Evolutionary conservation across 177 flowering plant species (phyloP).

Genomic region (Vitis hybrid): DNA sequence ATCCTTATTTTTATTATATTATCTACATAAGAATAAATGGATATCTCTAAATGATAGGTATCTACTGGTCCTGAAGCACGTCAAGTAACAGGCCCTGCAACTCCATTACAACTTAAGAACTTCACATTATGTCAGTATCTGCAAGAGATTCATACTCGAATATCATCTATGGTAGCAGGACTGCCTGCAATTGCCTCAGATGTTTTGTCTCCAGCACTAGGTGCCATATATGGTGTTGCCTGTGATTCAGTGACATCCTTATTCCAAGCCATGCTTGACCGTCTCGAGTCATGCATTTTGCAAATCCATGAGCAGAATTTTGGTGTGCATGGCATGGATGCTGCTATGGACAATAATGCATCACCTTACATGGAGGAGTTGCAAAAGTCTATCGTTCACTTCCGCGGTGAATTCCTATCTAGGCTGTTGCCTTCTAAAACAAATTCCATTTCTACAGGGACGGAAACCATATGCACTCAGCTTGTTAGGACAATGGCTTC

Average conservation of each 20-base stretch:
- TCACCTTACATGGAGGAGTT: conserved; percentile 96
- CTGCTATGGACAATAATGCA: conserved; percentile 80
- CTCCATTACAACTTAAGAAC: conserved; percentile 81
- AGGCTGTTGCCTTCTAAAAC: conserved; percentile 63
- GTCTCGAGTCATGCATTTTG: conserved; percentile 83
- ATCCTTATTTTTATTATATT: neutral
- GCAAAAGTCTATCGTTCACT: conserved; percentile 76
- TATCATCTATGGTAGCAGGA: conserved; percentile 54
- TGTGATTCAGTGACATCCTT: conserved; percentile 80
- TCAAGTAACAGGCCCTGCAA: conserved; percentile 83
- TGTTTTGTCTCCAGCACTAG: conserved; percentile 73
- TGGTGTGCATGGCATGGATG: conserved; percentile 60
- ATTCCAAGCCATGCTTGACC: conserved; percentile 86
- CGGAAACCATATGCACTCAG: conserved; percentile 75
- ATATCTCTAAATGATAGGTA: conserved; percentile 50
- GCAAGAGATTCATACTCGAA: conserved; percentile 79
- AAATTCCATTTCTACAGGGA: conserved; percentile 33
- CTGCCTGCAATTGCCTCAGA: conserved; percentile 80
- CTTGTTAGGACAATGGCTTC: conserved; percentile 89
- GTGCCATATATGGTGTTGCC: conserved; percentile 78
- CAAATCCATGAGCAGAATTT: conserved; percentile 93
- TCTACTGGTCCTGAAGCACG: conserved; percentile 95
- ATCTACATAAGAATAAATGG: no score
- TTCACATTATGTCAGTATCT: conserved; percentile 83
- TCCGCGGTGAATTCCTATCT: conserved; percentile 77